A percentile compares a stretch with the other conserved stretches of the same genome.
Conservation (phyloP, 2,329 filamentous ascomycete species). For the Pestalotiopsis sp. region DNA sequence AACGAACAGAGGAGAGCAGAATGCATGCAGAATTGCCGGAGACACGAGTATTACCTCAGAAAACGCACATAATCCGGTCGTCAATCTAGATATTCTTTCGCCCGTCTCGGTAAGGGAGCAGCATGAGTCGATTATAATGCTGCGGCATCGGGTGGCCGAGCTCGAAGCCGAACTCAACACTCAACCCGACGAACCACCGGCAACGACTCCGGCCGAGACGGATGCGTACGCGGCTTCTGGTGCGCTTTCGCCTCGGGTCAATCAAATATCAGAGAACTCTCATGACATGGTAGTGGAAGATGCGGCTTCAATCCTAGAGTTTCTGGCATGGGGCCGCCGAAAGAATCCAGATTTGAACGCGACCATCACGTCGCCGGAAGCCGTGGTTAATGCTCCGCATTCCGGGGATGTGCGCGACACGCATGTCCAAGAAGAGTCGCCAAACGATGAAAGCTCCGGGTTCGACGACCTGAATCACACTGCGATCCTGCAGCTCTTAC, state of each 20-base stretch:
- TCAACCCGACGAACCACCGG: not conserved
- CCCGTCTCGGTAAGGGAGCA: not conserved
- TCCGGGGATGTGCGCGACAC: constrained; percentile 14
- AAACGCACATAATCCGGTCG: not conserved
- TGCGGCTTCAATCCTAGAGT: constrained; percentile 49
- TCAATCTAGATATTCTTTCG: constrained; percentile 12
- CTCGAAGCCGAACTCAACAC: constrained; percentile 18
- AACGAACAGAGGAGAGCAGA: constrained; percentile 12
- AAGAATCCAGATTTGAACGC: constrained; percentile 37
- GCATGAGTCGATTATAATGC: not conserved
- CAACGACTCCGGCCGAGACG: constrained; percentile 9
- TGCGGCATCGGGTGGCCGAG: constrained; percentile 18
- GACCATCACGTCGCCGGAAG: constrained; percentile 23
- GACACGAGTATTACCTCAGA: not conserved
- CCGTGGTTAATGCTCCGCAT: not conserved
- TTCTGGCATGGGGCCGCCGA: constrained; percentile 48
- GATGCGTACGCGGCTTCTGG: not conserved
- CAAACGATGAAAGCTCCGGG: constrained; percentile 13
- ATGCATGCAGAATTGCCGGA: constrained; percentile 16
- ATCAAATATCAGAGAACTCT: constrained; percentile 14
- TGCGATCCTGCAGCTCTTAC: constrained; percentile 23
- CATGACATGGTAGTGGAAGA: constrained; percentile 37
- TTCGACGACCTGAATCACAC: constrained; percentile 12
- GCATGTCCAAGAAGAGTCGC: constrained; percentile 10
- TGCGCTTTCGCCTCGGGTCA: constrained; percentile 6